Base-by-base conservation (phyloP, 345 rosid genomes). In the Lumnitzera racemosa region DNA sequence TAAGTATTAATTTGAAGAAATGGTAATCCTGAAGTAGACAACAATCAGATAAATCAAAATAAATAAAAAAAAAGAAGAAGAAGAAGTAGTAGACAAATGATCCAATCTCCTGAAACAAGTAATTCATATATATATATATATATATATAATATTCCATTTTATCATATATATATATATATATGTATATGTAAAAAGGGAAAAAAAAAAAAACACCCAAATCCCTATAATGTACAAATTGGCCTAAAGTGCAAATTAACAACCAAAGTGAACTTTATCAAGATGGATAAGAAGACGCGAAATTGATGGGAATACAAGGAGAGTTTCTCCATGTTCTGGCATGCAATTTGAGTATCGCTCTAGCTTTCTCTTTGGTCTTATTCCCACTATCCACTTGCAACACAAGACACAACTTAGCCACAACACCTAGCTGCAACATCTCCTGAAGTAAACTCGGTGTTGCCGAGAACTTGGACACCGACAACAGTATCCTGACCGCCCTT, bases 401-500 rank as follows among this genome's bases (percentile, higher is more conserved):
- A 68, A 75, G 51, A 57, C 70, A 79, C 59, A 79, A 53, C 71
- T 79, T 79, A 9, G 72, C 61, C 51, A 70, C 78, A 11, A 70
- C 64, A 4, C 83, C 80, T 13, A 75, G 56, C 57, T 75, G 75
- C 67, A 75, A 15, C 83, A 79, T 79, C 69, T 79, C 83, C 24
- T 76, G 80, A 4, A 71, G 47, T 15, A 79, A 59, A n/a, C 46
- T 43, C 1, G 76, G 9, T 3, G 74, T 76, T 11, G 76, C 76
- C 0, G 80, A 76, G 67, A 54, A 66, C 69, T 66, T 75, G 23
- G 80, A 62, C 13, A 79, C 24, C 2, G 68, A 65, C 15, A 67
- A 63, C 36, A 79, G 49, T 15, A 79, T 63, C 73, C 78, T 70
- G 46, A 79, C 76, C 1, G 80, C 78, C 70, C 68, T 59, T 62